Percentiles rank a stretch among this genome's conserved stretches.
Conservation (phyloP, 2,329 filamentous ascomycete genomes). For the Beauveria asiatica region DNA sequence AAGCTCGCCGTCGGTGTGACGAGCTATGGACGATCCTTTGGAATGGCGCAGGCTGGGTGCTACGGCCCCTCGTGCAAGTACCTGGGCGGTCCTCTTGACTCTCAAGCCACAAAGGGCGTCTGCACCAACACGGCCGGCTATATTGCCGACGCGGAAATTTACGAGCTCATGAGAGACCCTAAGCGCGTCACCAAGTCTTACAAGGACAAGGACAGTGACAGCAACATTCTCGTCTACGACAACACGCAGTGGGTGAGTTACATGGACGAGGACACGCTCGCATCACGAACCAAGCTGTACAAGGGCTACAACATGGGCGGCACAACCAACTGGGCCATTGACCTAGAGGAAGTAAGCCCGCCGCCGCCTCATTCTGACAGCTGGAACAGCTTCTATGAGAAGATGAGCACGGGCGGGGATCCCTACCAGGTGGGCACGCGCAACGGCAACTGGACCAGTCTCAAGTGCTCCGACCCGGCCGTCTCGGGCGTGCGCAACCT, state of each 20-base stretch:
- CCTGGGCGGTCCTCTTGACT: not conserved
- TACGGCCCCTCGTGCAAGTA: not conserved
- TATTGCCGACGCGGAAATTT: not conserved
- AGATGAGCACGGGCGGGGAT: too few species aligned
- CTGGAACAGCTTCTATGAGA: too few species aligned
- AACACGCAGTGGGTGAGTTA: constrained; percentile 12
- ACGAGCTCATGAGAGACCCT: not conserved
- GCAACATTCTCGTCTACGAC: constrained; percentile 16
- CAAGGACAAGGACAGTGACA: constrained; percentile 12
- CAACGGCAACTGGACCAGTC: too few species aligned
- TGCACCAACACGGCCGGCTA: not conserved
- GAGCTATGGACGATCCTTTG: not conserved
- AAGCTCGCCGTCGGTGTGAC: not conserved
- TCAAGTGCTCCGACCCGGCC: too few species aligned
- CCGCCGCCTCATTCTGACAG: too few species aligned
- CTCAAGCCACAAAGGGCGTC: not conserved
- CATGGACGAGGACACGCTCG: too few species aligned
- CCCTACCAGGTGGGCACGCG: too few species aligned
- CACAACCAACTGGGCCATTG: too few species aligned
- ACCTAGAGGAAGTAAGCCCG: too few species aligned
- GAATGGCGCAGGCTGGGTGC: not conserved
- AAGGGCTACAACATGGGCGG: too few species aligned
- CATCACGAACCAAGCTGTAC: too few species aligned
- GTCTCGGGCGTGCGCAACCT: too few species aligned
- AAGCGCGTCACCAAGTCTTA: constrained; percentile 6